phyloP scores from a whole-genome alignment of 352 stramenopile genomes.

The Phytophthora tubulina region DNA sequence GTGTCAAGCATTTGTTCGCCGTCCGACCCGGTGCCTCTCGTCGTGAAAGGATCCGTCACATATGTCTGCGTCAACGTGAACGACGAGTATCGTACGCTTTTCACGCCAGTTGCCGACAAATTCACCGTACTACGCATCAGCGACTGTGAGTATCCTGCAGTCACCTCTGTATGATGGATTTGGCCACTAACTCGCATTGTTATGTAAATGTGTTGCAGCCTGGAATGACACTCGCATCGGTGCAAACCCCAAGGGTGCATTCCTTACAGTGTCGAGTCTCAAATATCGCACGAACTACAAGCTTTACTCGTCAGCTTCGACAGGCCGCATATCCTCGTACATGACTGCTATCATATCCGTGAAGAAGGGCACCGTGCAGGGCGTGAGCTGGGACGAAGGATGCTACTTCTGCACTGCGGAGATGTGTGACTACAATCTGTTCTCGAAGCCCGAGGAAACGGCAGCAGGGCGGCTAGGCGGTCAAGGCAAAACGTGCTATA shows the following conservation, averaged over 20 bases:
- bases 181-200: slow-evolving; percentile 8
- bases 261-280: slow-evolving; percentile 75
- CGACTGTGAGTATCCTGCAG: slow-evolving; percentile 61
- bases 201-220: slow-evolving; percentile 40
- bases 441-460: slow-evolving; percentile 59
- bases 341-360: slow-evolving; percentile 85
- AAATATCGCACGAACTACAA: slow-evolving; percentile 79
- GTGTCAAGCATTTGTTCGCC: slow-evolving; percentile 74
- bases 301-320: slow-evolving; percentile 63
- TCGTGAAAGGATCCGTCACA: slow-evolving; percentile 69
- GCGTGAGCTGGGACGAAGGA: slow-evolving; percentile 84
- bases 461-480: slow-evolving; percentile 50
- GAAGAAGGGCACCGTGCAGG: slow-evolving; percentile 81
- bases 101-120: slow-evolving; percentile 78
- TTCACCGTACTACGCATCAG: slow-evolving; percentile 81
- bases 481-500: slow-evolving; percentile 79
- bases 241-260: slow-evolving; percentile 54
- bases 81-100: slow-evolving; percentile 74
- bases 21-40: slow-evolving; percentile 49
- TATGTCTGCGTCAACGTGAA: slow-evolving; percentile 88
- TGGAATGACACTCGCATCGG: slow-evolving; percentile 79
- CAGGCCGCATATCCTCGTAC: slow-evolving; percentile 67
- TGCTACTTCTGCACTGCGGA: slow-evolving; percentile 78
- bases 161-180: neutral
- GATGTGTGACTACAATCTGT: slow-evolving; percentile 77